Conservation (phyloP, 2,329 filamentous ascomycete genomes). For the Fusarium caatingaense region DNA sequence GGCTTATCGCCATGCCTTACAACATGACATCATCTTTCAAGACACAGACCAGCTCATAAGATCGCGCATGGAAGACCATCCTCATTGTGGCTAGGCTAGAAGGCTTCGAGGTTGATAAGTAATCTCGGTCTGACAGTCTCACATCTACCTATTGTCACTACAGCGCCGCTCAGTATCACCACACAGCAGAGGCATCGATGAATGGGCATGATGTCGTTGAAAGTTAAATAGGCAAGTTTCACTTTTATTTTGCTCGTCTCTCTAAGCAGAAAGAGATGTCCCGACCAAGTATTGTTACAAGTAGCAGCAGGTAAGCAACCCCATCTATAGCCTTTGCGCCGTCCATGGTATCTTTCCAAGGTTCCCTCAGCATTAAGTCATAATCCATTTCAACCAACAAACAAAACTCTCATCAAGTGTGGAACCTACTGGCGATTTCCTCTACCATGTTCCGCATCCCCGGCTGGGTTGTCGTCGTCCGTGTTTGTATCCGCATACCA, state of each 20-base stretch:
- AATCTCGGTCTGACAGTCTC: not conserved
- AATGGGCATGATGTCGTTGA: not conserved
- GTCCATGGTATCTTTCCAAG: not conserved
- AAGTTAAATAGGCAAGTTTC: not conserved
- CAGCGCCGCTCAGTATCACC: not conserved
- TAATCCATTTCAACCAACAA: not conserved
- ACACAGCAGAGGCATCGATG: not conserved
- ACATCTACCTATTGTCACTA: not conserved
- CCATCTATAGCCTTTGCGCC: not conserved
- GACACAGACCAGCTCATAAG: not conserved
- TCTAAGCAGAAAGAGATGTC: not conserved
- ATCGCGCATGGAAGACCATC: not conserved
- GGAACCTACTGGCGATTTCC: not conserved
- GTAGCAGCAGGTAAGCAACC: not conserved
- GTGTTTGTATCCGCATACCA: conserved; percentile 14
- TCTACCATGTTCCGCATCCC: not conserved
- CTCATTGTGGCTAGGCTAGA: not conserved
- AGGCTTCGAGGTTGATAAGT: not conserved
- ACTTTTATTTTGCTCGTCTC: not conserved
- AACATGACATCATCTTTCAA: not conserved
- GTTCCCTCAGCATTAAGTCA: not conserved
- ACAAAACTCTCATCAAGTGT: not conserved
- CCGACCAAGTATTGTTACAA: not conserved
- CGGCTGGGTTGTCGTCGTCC: not conserved
- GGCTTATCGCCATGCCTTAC: not conserved